phyloP scores from a whole-genome alignment of 2,329 filamentous ascomycete genomes.

The Chrysoporthe deuterocubensis region DNA sequence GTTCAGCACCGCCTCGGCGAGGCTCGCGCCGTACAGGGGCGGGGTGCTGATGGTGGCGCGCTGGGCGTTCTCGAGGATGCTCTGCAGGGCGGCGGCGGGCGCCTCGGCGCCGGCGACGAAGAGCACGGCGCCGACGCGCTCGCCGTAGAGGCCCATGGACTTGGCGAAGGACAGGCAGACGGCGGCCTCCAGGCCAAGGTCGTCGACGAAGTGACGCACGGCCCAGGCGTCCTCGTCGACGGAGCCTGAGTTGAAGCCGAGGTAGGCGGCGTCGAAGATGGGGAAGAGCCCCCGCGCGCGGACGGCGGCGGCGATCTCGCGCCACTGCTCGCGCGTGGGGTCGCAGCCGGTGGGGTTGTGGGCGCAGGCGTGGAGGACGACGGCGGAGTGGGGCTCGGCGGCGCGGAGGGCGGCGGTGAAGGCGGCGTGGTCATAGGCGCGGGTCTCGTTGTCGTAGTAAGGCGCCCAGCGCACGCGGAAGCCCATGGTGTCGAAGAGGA shows the following conservation, averaged over 20 bases:
- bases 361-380: slow-evolving; percentile 47
- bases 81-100: slow-evolving; percentile 30
- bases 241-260: slow-evolving; percentile 38
- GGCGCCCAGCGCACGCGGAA: slow-evolving; percentile 39
- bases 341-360: slow-evolving; percentile 50
- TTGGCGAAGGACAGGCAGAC: slow-evolving; percentile 66
- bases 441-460: slow-evolving; percentile 43
- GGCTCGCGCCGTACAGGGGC: slow-evolving; percentile 41
- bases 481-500: slow-evolving; percentile 41
- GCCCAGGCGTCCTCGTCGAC: slow-evolving; percentile 39
- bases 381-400: slow-evolving; percentile 34
- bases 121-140: slow-evolving; percentile 39
- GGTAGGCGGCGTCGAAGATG: slow-evolving; percentile 41
- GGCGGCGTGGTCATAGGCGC: slow-evolving; percentile 39
- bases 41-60: slow-evolving; percentile 42
- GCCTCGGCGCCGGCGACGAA: slow-evolving; percentile 34
- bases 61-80: slow-evolving; percentile 39
- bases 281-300: slow-evolving; percentile 35
- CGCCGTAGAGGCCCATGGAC: slow-evolving; percentile 55
- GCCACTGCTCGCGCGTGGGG: slow-evolving; percentile 41
- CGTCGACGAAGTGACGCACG: slow-evolving; percentile 39
- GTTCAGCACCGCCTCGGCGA: slow-evolving; percentile 40
- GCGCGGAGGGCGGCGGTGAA: slow-evolving; percentile 36
- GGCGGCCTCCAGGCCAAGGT: slow-evolving; percentile 51
- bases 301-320: slow-evolving; percentile 34